Conservation (phyloP, 805 yeast species). For the Spencermartinsiella europaea region DNA sequence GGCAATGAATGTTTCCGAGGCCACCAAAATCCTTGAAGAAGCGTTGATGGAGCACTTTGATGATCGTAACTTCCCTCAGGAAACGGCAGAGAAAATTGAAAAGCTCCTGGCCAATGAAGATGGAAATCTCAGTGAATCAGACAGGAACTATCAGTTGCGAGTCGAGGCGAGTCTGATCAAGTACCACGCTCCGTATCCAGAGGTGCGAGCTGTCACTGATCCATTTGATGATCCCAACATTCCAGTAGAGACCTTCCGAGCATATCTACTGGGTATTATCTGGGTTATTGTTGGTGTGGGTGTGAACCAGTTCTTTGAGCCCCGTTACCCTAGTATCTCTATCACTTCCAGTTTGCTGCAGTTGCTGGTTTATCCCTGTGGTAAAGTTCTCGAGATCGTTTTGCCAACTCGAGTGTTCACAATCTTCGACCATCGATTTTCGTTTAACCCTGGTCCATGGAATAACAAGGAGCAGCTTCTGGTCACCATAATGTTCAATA, state of each 20-base stretch:
- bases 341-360: slow-evolving; percentile 42
- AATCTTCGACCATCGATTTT: slow-evolving; percentile 36
- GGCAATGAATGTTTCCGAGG: slow-evolving; percentile 34
- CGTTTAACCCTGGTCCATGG: slow-evolving; percentile 59
- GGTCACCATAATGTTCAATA: slow-evolving; percentile 34
- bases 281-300: slow-evolving; percentile 52
- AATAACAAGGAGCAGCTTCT: slow-evolving; percentile 59
- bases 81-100: slow-evolving; percentile 34
- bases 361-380: slow-evolving; percentile 51
- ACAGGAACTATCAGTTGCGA: slow-evolving; percentile 10
- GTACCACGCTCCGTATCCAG: slow-evolving; percentile 50
- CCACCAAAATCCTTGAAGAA: slow-evolving; percentile 37
- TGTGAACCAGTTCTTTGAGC: slow-evolving; percentile 52
- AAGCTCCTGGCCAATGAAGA: slow-evolving; percentile 22
- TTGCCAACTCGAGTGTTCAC: slow-evolving; percentile 36
- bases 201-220: slow-evolving; percentile 47
- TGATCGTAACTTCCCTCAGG: slow-evolving; percentile 44
- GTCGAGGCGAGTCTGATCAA: slow-evolving; percentile 38
- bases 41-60: slow-evolving; percentile 40
- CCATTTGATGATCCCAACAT: slow-evolving; percentile 41
- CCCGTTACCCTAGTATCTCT: slow-evolving; percentile 47
- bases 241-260: slow-evolving; percentile 48
- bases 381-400: slow-evolving; percentile 27
- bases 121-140: not conserved
- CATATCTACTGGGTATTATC: slow-evolving; percentile 44